Evolutionary conservation across 1,284 basidiomycete species (phyloP), one percentile per base, ranked within the genome.

Genomic region (Sparassis latifolia): DNA sequence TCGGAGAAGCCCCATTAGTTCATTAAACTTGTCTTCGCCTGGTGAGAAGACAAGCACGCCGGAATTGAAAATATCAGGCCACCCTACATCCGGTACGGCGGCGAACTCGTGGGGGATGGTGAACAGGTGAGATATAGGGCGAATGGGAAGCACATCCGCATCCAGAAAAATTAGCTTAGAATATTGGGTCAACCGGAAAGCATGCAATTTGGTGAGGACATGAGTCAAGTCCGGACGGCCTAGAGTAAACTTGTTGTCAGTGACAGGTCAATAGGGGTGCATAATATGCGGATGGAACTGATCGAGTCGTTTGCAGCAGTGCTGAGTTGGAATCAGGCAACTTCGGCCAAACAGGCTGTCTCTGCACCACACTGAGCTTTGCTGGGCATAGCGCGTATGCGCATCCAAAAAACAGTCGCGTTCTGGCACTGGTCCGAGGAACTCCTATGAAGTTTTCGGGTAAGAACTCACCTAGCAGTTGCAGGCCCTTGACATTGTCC

Each of bases 21-120:
- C 79, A 2, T 79, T 73, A 66, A 97, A 98, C 59, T 93, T 93
- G 48, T 83, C 79, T 57, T 87, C 76, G 2, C 85, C 83, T 0
- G 96, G 96, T 40, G 78, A 79, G 44, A 95, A 70, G 50, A 97
- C 91, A 72, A 99, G 81, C 44, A 98, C 84, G 40, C 96, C 96
- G 29, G 94, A 96, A 68, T 98, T 99, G 76, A 99, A 98, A 53
- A 96, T 94, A 68, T 99, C 96, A 39, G 96, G 96, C 96, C 96
- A 99, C 58, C 96, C 96, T 32, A 92, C 90, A 68, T 99, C 96
- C 4, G 96, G 92, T 12, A 85, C 89, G 7, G 96, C 96, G 41
- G 94, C 88, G 57, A 89, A 89, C 54, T 87, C 84, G 63, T 86
- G 74, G 10, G 84, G 77, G 46, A 86, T 68, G 30, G 75, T 74